Evolutionary conservation across 2,329 filamentous ascomycete species (phyloP).

Genomic region (Colletotrichum eremochloae): DNA sequence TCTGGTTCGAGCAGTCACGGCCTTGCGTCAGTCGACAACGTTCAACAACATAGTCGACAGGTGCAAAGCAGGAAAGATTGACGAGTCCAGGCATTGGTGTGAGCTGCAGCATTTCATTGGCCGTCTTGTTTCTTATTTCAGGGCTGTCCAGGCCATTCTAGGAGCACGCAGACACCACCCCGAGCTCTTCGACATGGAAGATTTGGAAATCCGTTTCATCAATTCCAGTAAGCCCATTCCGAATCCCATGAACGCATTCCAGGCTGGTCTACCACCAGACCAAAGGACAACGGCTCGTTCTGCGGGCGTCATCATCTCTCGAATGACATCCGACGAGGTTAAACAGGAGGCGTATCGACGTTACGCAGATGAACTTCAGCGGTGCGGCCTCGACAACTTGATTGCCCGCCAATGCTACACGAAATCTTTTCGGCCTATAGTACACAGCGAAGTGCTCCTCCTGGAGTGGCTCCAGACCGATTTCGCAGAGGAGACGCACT

Average conservation of each 20-base stretch:
- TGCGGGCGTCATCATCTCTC: constrained; percentile 44
- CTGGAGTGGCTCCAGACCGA: constrained; percentile 27
- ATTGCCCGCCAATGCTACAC: neutral
- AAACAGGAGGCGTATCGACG: neutral
- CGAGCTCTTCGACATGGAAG: constrained; percentile 49
- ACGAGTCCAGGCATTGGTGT: constrained; percentile 46
- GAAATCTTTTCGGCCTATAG: constrained; percentile 28
- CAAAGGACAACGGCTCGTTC: neutral
- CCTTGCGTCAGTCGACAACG: neutral
- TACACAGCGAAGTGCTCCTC: constrained; percentile 43
- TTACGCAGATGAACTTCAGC: constrained; percentile 9
- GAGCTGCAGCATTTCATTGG: constrained; percentile 49
- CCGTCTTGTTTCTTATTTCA: constrained; percentile 47
- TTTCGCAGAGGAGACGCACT: neutral
- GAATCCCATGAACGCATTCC: constrained; percentile 42
- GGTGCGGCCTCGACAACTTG: neutral
- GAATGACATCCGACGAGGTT: constrained; percentile 38
- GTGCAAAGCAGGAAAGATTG: constrained; percentile 27
- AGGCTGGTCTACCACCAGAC: constrained; percentile 32
- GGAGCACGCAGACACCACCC: constrained; percentile 46
- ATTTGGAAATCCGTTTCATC: constrained; percentile 44
- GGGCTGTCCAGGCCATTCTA: constrained; percentile 43
- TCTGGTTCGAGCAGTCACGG: constrained; percentile 6
- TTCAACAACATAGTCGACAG: constrained; percentile 2
- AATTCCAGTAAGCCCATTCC: constrained; percentile 44